A percentile compares a stretch with the other conserved stretches of the same genome.
phyloP scores from a whole-genome alignment of 768 basidiomycete genomes.

The Thelephora ganbajun region DNA sequence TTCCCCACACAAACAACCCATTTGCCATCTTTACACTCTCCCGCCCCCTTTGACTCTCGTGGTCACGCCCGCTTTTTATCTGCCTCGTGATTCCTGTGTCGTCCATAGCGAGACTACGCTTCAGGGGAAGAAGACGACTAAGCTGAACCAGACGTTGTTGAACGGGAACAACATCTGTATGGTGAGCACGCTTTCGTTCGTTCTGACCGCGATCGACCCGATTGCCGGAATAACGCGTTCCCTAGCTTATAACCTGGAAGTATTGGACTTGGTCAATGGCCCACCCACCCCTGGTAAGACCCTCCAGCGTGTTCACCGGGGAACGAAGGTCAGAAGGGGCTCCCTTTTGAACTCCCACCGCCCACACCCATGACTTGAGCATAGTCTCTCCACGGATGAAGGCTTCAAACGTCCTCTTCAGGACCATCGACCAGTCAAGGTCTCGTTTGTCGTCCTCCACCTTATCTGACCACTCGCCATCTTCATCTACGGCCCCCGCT shows the following conservation, averaged over 20 bases:
- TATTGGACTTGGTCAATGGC: neutral
- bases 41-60: no score
- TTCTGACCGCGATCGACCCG: no score
- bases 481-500: constrained; percentile 14
- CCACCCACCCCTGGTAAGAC: no score
- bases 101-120: constrained; percentile 70
- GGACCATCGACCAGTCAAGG: constrained; percentile 82
- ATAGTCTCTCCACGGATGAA: constrained; percentile 71
- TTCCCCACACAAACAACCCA: no score
- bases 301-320: no score
- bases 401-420: constrained; percentile 91
- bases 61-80: no score
- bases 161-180: constrained; percentile 97
- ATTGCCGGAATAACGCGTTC: neutral
- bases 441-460: constrained; percentile 63
- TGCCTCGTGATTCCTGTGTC: neutral
- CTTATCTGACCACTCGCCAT: constrained; percentile 19
- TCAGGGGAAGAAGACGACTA: constrained; percentile 66
- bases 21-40: neutral
- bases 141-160: constrained; percentile 75
- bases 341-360: no score
- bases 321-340: no score
- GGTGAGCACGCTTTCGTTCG: constrained; percentile 26
- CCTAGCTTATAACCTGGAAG: neutral
- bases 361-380: no score